These are phyloP conservation scores for Podila epicladia DNA, from an alignment of 192 early-diverging fungal species.

Conservation along the genomic window DNA sequence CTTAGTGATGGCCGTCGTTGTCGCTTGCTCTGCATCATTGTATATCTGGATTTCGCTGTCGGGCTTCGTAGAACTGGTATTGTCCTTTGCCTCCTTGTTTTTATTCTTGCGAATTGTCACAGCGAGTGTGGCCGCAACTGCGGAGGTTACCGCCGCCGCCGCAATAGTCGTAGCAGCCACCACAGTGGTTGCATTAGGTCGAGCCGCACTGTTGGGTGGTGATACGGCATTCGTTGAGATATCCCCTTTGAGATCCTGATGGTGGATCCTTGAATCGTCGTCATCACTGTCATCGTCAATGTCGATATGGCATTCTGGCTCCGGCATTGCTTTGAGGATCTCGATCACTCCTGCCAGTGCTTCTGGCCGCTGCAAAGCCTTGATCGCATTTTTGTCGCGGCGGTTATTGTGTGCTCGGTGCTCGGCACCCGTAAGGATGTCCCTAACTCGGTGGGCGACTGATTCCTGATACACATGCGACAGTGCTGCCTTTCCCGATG, in stretches of 20 bases:
- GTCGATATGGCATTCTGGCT: slow-evolving; percentile 44
- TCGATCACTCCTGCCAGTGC: slow-evolving; percentile 42
- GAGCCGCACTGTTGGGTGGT: neutral
- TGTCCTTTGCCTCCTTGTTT: neutral
- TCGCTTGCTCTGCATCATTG: neutral
- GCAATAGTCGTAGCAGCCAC: slow-evolving; percentile 42
- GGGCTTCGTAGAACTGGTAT: neutral
- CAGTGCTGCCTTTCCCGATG: slow-evolving; percentile 1
- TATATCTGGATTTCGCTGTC: neutral
- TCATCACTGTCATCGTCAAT: slow-evolving; percentile 19
- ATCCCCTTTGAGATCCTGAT: neutral
- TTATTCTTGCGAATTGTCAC: slow-evolving; percentile 7
- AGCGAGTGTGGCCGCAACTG: slow-evolving; percentile 31
- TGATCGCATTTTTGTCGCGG: slow-evolving; percentile 41
- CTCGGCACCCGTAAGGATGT: slow-evolving; percentile 47
- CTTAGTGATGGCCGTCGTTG: slow-evolving; percentile 8
- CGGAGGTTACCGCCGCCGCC: slow-evolving; percentile 38
- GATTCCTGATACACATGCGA: slow-evolving; percentile 51
- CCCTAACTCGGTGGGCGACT: slow-evolving; percentile 46
- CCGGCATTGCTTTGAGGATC: slow-evolving; percentile 54
- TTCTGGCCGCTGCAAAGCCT: slow-evolving; percentile 46
- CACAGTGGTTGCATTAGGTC: slow-evolving; percentile 13
- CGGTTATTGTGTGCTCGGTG: slow-evolving; percentile 15
- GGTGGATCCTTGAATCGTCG: neutral
- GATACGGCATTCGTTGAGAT: neutral